Conservation (phyloP, 495 filamentous ascomycete genomes). For the Opeltia flavorubescens region DNA sequence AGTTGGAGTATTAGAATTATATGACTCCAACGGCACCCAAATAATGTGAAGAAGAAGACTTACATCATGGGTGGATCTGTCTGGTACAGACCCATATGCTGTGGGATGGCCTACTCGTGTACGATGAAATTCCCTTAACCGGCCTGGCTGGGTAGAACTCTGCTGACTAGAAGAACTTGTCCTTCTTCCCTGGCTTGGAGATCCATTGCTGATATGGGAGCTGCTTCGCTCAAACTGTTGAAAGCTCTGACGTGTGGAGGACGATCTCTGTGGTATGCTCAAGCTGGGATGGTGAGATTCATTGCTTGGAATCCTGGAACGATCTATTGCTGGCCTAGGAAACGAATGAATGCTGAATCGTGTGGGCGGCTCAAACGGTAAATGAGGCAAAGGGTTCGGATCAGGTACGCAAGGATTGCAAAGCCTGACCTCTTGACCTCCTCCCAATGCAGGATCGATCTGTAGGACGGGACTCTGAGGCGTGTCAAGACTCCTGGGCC, state of each 20-base stretch:
- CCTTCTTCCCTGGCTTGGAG: no score
- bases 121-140: not conserved
- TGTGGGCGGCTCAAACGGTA: slow-evolving; percentile 4
- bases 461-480: slow-evolving; percentile 19
- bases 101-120: no score
- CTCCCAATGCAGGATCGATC: slow-evolving; percentile 44
- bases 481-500: slow-evolving; percentile 1
- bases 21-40: no score
- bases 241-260: not conserved
- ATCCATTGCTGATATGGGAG: not conserved
- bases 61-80: slow-evolving; percentile 12
- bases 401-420: slow-evolving; percentile 94
- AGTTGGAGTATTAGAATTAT: not conserved
- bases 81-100: slow-evolving; percentile 13
- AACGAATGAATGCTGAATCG: slow-evolving; percentile 1
- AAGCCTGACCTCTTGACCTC: slow-evolving; percentile 76
- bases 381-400: slow-evolving; percentile 58
- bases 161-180: not conserved
- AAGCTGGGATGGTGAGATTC: not conserved
- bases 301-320: not conserved
- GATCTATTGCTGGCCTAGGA: slow-evolving; percentile 1
- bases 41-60: not conserved
- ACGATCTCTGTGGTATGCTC: not conserved
- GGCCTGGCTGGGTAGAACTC: not conserved
- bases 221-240: not conserved